phyloP scores from a whole-genome alignment of 1,139 yeast species.

The Debaryomycetaceae sp. region DNA sequence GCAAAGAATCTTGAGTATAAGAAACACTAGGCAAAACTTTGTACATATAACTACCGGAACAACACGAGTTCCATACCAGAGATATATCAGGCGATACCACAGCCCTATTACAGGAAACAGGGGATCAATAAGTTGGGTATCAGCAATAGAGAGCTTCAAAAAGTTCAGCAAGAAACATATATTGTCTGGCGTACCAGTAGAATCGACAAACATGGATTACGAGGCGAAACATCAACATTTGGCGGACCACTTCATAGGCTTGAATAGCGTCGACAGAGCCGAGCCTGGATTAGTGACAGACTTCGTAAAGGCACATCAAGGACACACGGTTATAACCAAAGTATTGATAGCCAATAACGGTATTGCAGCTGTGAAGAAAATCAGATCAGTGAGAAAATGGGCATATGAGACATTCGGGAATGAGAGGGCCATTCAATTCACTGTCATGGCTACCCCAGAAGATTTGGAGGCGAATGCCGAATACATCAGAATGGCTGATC shows the following conservation, averaged over 20 bases:
- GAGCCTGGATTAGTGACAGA: slow-evolving; percentile 74
- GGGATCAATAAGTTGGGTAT: not conserved
- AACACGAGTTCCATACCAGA: not conserved
- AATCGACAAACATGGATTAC: slow-evolving; percentile 19
- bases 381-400: slow-evolving; percentile 96
- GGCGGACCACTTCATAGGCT: slow-evolving; percentile 75
- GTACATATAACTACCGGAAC: not conserved
- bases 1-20: not conserved
- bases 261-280: slow-evolving; percentile 69
- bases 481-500: slow-evolving; percentile 98
- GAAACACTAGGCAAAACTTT: not conserved
- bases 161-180: not conserved
- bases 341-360: slow-evolving; percentile 96
- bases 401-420: slow-evolving; percentile 97
- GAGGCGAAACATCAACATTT: slow-evolving; percentile 36
- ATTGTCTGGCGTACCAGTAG: not conserved
- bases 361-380: slow-evolving; percentile 98
- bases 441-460: slow-evolving; percentile 99
- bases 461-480: slow-evolving; percentile 96
- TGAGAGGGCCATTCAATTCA: slow-evolving; percentile 88
- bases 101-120: not conserved
- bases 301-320: slow-evolving; percentile 81
- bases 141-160: not conserved
- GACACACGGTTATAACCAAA: slow-evolving; percentile 90
- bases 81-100: not conserved